A percentile compares a stretch with the other conserved stretches of the same genome.
Evolutionary conservation across 2,329 filamentous ascomycete species (phyloP).

Genomic region (Claviceps pusilla): DNA sequence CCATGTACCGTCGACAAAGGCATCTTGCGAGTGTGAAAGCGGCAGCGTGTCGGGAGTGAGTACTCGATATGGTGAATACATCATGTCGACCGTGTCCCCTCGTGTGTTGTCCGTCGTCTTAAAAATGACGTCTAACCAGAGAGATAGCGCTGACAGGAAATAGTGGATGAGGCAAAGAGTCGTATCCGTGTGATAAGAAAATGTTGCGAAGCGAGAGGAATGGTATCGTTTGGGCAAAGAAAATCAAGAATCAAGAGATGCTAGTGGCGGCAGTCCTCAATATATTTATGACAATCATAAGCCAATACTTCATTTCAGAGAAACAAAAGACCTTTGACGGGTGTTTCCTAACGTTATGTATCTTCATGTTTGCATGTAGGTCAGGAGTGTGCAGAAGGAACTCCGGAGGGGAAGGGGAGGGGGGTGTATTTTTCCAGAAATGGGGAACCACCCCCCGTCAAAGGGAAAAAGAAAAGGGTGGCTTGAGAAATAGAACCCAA

Average conservation of each 20-base stretch:
- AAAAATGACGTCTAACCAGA: not conserved
- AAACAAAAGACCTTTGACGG: conserved; percentile 1
- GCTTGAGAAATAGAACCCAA: conserved; percentile 20
- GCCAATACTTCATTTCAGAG: not conserved
- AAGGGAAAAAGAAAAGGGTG: conserved; percentile 12
- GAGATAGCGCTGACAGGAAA: not conserved
- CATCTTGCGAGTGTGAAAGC: conserved; percentile 18
- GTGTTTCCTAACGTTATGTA: conserved; percentile 17
- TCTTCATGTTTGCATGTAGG: not conserved
- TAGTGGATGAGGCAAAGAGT: not conserved
- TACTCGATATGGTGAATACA: conserved; percentile 16
- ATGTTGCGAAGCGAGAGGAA: not conserved
- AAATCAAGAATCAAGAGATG: not conserved
- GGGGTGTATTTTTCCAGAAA: conserved; percentile 14
- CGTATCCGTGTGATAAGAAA: not conserved
- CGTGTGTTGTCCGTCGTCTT: not conserved
- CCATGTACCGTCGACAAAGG: conserved; percentile 32
- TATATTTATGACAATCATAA: not conserved
- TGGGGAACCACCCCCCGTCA: conserved; percentile 12
- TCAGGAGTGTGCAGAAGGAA: not conserved
- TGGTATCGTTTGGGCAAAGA: not conserved
- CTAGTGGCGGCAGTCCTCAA: not conserved
- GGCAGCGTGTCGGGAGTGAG: conserved; percentile 15
- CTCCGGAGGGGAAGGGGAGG: not conserved
- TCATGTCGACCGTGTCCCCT: conserved; percentile 10